Conservation (phyloP, 805 yeast species). For the Pachysolen tannophilus region DNA sequence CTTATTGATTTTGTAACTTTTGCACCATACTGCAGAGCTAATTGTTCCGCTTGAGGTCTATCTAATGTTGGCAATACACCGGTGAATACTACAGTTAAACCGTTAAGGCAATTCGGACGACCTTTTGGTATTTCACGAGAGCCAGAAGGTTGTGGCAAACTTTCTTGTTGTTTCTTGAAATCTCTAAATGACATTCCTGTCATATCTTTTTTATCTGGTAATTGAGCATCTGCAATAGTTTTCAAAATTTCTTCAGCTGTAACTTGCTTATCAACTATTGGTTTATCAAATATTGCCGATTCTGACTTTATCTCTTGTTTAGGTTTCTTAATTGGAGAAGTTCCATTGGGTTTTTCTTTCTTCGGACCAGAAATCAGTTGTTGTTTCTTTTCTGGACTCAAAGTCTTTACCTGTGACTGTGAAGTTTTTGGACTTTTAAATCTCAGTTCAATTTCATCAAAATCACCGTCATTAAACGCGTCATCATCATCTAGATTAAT, state of each 20-base stretch:
- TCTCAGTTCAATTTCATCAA: too few relatives aligned
- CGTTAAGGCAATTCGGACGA: constrained; percentile 76
- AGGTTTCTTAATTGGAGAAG: constrained; percentile 5
- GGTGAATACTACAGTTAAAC: constrained; percentile 88
- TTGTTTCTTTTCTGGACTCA: constrained; percentile 1
- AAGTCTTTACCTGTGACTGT: too few relatives aligned
- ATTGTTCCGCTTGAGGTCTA: constrained; percentile 63
- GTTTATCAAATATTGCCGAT: constrained; percentile 7
- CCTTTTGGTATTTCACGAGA: constrained; percentile 66
- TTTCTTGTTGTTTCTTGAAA: constrained; percentile 38
- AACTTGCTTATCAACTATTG: constrained; percentile 8
- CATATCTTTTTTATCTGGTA: constrained; percentile 44
- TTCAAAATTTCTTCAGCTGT: constrained; percentile 51
- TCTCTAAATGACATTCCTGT: constrained; percentile 50
- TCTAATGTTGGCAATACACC: constrained; percentile 79
- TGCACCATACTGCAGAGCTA: constrained; percentile 87
- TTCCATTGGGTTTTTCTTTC: too few relatives aligned
- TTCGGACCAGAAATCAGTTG: not conserved
- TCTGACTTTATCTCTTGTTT: constrained; percentile 9
- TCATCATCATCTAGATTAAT: too few relatives aligned
- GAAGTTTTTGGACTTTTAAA: too few relatives aligned
- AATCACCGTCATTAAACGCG: too few relatives aligned
- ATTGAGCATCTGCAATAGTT: constrained; percentile 66
- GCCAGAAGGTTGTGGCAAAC: constrained; percentile 24
- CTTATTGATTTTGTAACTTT: constrained; percentile 81